phyloP scores from a whole-genome alignment of 2,329 filamentous ascomycete genomes.

The Colletotrichum cereale region DNA sequence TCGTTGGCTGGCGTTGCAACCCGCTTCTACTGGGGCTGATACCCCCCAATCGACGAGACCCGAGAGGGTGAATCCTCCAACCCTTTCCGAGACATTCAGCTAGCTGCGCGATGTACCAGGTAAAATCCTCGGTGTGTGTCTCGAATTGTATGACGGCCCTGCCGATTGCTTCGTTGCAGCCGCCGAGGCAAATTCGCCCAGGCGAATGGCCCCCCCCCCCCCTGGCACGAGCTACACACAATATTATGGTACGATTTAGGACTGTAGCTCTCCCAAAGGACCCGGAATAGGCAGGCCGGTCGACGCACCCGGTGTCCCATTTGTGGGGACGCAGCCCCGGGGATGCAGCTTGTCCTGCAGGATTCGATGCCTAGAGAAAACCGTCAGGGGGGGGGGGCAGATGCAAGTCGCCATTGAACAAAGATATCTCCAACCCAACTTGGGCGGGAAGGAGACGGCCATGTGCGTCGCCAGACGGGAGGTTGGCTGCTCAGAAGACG shows the following conservation, averaged over 20 bases:
- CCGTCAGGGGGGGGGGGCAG: neutral
- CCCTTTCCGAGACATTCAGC: slow-evolving; percentile 26
- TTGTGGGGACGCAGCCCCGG: slow-evolving; percentile 33
- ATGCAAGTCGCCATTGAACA: neutral
- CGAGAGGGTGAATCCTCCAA: slow-evolving; percentile 9
- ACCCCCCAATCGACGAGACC: slow-evolving; percentile 6
- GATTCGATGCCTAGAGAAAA: slow-evolving; percentile 24
- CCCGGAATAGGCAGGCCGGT: slow-evolving; percentile 40
- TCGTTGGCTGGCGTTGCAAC: slow-evolving; percentile 18
- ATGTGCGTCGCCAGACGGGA: neutral
- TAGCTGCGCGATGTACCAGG: slow-evolving; percentile 21
- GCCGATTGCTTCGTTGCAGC: slow-evolving; percentile 35
- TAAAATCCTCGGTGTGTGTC: slow-evolving; percentile 15
- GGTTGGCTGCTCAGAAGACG: neutral
- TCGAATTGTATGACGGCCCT: slow-evolving; percentile 1
- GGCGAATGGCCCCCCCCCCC: slow-evolving; percentile 2
- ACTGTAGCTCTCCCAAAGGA: slow-evolving; percentile 24
- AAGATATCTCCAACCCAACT: neutral
- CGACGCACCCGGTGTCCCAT: slow-evolving; percentile 34
- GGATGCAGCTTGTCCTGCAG: slow-evolving; percentile 33
- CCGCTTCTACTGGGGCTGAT: neutral
- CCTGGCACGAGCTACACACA: slow-evolving; percentile 14
- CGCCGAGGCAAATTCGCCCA: slow-evolving; percentile 36
- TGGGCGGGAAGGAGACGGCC: neutral
- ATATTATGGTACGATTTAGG: neutral